Evolutionary conservation across 2,329 filamentous ascomycete species (phyloP).

Genomic region (Thielaviopsis punctulata): DNA sequence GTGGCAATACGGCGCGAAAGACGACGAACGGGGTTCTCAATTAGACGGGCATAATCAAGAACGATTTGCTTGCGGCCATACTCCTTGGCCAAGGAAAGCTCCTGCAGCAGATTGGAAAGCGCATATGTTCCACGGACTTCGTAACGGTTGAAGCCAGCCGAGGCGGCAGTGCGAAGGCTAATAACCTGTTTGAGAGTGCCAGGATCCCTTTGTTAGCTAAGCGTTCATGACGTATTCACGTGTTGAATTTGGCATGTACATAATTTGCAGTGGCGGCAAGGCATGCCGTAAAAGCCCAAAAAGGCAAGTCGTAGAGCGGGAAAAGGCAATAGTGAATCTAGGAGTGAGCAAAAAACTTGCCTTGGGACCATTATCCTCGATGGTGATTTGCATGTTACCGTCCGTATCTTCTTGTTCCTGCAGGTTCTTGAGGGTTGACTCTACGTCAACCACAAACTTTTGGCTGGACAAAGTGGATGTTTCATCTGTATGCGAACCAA

Average conservation of each 20-base stretch:
- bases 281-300: slow-evolving; percentile 1
- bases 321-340: neutral
- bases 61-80: slow-evolving; percentile 80
- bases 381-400: slow-evolving; percentile 89
- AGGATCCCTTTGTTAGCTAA: slow-evolving; percentile 8
- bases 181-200: slow-evolving; percentile 41
- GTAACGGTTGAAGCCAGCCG: slow-evolving; percentile 71
- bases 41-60: slow-evolving; percentile 76
- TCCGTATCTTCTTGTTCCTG: slow-evolving; percentile 83
- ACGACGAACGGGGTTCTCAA: slow-evolving; percentile 86
- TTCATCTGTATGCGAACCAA: slow-evolving; percentile 5
- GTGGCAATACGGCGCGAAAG: slow-evolving; percentile 73
- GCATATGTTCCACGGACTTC: slow-evolving; percentile 94
- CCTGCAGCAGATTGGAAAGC: slow-evolving; percentile 89
- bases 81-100: slow-evolving; percentile 81
- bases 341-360: slow-evolving; percentile 23
- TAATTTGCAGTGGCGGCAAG: neutral
- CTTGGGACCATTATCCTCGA: slow-evolving; percentile 89
- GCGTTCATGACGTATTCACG: slow-evolving; percentile 9
- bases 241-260: neutral
- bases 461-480: slow-evolving; percentile 6
- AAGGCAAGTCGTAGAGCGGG: slow-evolving; percentile 1
- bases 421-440: slow-evolving; percentile 62
- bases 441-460: slow-evolving; percentile 67
- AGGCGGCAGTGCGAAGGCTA: slow-evolving; percentile 67